Base-by-base conservation (phyloP, 352 stramenopile species). In the Plasmopara halstedii region DNA sequence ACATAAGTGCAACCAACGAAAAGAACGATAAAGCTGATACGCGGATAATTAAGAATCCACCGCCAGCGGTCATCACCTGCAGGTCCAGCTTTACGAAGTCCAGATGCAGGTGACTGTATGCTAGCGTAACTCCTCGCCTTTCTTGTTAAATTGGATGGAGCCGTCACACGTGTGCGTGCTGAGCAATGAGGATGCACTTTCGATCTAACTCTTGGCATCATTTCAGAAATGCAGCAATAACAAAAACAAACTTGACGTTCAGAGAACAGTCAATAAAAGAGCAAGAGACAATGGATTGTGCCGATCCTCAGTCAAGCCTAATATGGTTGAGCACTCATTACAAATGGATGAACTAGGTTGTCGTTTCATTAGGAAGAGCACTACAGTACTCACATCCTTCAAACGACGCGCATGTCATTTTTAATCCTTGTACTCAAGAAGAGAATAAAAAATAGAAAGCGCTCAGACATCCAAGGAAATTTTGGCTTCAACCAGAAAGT, bases 331-430 rank as follows among this genome's bases (percentile, higher is more conserved):
- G 64, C 76, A 84, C 73, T 85, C 73, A 85, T 82, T 58, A 63
- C 34, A 60, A 70, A 85, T 85, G 73, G 73, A 85, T 81, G 78
- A 82, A 76, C 65, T 79, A 80, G 70, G 47, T 83, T 83, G 68
- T 82, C 70, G 69, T 83, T 80, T 85, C 73, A 85, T 78, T 13
- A 85, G 67, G 58, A 56, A 56, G 54, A 42, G 52, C 52, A 65
- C 61, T 67, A 65, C 53, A 71, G 50, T 37, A 53, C n/a, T n/a
- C n/a, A n/a, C 29, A 64, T 45, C 53, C 61, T 83, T 85, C 73
- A 83, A 85, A 85, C 37, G 37, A 42, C 37, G 73, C 73, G 73
- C 73, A 85, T 85, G 73, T 81, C 62, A 79, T 51, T 56, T 76
- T 70, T 81, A 80, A 85, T 85, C 37, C 21, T 42, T 42, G 37